Evolutionary conservation across 2,329 filamentous ascomycete species (phyloP).

Genomic region (Aspergillaceae sp.): DNA sequence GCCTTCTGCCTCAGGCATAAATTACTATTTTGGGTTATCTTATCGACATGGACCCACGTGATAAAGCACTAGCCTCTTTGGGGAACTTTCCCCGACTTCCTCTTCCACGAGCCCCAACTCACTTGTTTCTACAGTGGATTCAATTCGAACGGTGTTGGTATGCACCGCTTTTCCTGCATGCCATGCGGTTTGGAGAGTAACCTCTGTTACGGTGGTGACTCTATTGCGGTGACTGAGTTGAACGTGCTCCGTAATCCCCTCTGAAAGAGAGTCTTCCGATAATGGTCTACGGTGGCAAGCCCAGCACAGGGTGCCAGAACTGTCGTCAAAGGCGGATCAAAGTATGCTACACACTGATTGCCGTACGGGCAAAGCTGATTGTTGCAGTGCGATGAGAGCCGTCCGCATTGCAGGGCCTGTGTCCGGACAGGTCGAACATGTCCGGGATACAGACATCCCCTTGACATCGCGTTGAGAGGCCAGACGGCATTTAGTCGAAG

Average conservation of each 20-base stretch:
- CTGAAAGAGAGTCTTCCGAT: background rate
- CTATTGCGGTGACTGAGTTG: background rate
- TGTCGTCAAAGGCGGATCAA: conserved; percentile 23
- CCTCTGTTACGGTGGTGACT: no score
- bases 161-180: no score
- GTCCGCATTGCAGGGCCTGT: conserved; percentile 21
- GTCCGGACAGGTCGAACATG: conserved; percentile 18
- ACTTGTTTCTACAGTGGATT: no score
- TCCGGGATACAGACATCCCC: conserved; percentile 21
- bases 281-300: conserved; percentile 23
- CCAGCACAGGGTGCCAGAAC: conserved; percentile 20
- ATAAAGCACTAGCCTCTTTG: background rate
- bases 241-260: background rate
- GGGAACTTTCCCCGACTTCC: background rate
- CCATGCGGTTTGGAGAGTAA: no score
- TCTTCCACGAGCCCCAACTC: no score
- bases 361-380: background rate
- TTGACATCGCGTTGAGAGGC: conserved; percentile 21
- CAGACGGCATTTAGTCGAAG: conserved; percentile 10
- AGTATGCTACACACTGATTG: conserved; percentile 6
- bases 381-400: conserved; percentile 22
- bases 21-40: background rate
- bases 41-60: background rate
- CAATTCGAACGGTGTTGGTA: no score
- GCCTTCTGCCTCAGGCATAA: background rate